Percentiles rank a stretch among this genome's conserved stretches.
Evolutionary conservation across 1,284 basidiomycete genomes (phyloP).

Genomic region (Calocybe gambosa): DNA sequence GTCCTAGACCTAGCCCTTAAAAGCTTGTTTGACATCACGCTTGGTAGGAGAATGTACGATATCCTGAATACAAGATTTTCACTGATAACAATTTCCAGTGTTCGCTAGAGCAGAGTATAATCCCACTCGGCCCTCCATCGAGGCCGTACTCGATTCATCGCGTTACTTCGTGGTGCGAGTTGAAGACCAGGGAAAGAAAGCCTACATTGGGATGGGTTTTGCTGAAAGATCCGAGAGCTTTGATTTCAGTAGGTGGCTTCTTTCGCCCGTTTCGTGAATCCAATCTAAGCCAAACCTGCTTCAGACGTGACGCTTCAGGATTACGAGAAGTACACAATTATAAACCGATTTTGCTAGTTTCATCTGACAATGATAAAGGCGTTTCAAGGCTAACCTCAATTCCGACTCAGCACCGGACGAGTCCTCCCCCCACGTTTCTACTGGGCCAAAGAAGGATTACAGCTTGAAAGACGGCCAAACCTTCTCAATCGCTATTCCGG

Average conservation of each 20-base stretch:
- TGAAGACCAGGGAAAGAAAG: conserved; percentile 81
- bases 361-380: conserved; percentile 32
- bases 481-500: conserved; percentile 88
- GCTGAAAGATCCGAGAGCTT: conserved; percentile 88
- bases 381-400: conserved; percentile 54
- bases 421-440: conserved; percentile 55
- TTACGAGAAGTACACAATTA: conserved; percentile 71
- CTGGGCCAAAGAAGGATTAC: conserved; percentile 90
- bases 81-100: conserved; percentile 37
- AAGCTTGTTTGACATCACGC: conserved; percentile 1
- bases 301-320: conserved; percentile 92
- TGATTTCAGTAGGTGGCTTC: conserved; percentile 73
- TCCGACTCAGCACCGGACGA: conserved; percentile 40
- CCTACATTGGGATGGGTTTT: conserved; percentile 94
- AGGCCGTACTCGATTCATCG: conserved; percentile 93
- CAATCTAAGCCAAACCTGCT: conserved; percentile 7
- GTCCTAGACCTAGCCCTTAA: background rate
- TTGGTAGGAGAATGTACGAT: conserved; percentile 53
- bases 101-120: conserved; percentile 93
- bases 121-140: conserved; percentile 76
- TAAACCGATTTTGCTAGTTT: conserved; percentile 1
- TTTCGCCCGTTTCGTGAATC: background rate
- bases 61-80: conserved; percentile 7
- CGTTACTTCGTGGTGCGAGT: conserved; percentile 94
- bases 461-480: conserved; percentile 95